A percentile compares a stretch with the other conserved stretches of the same genome.
Conservation (phyloP, 2,329 filamentous ascomycete genomes). For the Pseudogymnoascus sp. region DNA sequence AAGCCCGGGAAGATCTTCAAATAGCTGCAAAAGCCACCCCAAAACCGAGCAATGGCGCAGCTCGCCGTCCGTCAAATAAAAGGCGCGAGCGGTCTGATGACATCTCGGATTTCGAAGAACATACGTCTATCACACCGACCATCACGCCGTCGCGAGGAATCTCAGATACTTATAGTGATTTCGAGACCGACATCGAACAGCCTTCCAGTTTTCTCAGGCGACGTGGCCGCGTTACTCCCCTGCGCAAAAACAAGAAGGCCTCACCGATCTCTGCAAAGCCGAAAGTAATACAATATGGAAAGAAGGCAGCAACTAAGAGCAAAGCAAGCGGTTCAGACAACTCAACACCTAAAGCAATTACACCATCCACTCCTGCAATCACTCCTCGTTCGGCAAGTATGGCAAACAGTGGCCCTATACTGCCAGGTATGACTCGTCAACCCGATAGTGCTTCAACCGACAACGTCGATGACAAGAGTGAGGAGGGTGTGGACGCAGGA, state of each 20-base stretch:
- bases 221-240: not conserved
- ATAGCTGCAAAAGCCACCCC: not conserved
- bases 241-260: not conserved
- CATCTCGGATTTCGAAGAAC: not conserved
- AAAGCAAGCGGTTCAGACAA: not conserved
- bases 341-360: not conserved
- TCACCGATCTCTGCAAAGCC: not conserved
- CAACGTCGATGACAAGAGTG: not conserved
- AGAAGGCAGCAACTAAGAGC: not conserved
- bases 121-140: not conserved
- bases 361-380: not conserved
- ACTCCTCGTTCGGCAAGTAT: not conserved
- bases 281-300: not conserved
- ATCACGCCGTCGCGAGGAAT: not conserved
- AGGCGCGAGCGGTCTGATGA: not conserved
- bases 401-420: not conserved
- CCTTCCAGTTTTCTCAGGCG: not conserved
- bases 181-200: not conserved
- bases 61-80: not conserved
- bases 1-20: not conserved
- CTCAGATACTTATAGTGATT: conserved; percentile 1
- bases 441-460: not conserved
- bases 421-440: not conserved
- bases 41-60: not conserved
- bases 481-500: not conserved